These are phyloP conservation scores for Hanseniaspora mollemarum DNA, from an alignment of 805 yeast species.

Conservation along the genomic window DNA sequence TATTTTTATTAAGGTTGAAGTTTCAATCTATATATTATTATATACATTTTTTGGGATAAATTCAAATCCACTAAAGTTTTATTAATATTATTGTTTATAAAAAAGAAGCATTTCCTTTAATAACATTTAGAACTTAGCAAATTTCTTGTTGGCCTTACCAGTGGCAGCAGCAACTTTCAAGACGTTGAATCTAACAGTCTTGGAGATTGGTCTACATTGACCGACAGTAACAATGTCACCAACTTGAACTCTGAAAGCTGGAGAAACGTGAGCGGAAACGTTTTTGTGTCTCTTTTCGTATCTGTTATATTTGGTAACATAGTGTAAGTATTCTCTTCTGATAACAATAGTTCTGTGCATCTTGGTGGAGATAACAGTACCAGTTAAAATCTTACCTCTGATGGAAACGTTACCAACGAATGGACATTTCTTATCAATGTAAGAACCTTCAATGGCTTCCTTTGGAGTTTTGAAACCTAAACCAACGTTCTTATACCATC, in stretches of 20 bases:
- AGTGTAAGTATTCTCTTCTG: conserved; percentile 99
- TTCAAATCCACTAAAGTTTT: neutral
- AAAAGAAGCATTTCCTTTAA: neutral
- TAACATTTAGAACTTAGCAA: conserved; percentile 75
- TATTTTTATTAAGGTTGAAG: neutral
- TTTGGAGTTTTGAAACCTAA: conserved; percentile 99
- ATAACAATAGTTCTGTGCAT: conserved; percentile 99
- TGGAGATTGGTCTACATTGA: conserved; percentile 99
- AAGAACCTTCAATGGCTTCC: conserved; percentile 94
- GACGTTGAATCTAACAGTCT: conserved; percentile 99
- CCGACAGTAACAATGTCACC: conserved; percentile 99
- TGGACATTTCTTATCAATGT: conserved; percentile 99
- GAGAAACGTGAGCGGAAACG: conserved; percentile 98
- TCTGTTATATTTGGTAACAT: conserved; percentile 99
- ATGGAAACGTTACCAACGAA: conserved; percentile 92
- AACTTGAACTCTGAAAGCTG: conserved; percentile 99
- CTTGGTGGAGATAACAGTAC: conserved; percentile 99
- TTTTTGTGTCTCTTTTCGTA: conserved; percentile 99
- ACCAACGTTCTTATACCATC: conserved; percentile 99
- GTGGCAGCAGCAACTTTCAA: conserved; percentile 83
- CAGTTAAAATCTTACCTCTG: conserved; percentile 99
- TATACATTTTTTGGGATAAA: conserved; percentile 1
- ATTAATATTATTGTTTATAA: neutral
- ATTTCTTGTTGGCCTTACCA: conserved; percentile 84
- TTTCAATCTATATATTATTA: conserved; percentile 3